Conservation (phyloP, 495 filamentous ascomycete genomes). For the Jackrogersella minutella region DNA sequence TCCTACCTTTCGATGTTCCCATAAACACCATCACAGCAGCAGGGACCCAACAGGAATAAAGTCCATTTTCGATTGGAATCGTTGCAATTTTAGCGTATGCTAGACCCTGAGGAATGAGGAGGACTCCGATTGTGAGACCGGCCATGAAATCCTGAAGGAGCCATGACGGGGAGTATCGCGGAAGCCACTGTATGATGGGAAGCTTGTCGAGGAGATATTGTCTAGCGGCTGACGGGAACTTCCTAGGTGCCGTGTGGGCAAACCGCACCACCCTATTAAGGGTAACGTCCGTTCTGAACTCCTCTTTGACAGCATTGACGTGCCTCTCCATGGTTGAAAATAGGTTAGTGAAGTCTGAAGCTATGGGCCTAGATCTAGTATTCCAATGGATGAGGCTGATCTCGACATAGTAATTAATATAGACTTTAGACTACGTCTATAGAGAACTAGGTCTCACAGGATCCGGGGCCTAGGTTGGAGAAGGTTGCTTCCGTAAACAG, state of each 20-base stretch:
- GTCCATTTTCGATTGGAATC: slow-evolving; percentile 60
- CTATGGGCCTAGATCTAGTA: neutral
- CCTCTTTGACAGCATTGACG: slow-evolving; percentile 34
- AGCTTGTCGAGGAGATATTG: slow-evolving; percentile 60
- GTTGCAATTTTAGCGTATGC: slow-evolving; percentile 63
- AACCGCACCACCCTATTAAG: slow-evolving; percentile 48
- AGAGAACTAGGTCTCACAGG: neutral
- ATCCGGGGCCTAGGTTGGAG: neutral
- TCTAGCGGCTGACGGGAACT: slow-evolving; percentile 49
- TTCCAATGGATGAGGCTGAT: slow-evolving; percentile 9
- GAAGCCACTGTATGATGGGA: slow-evolving; percentile 62
- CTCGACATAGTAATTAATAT: slow-evolving; percentile 26
- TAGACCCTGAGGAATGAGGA: slow-evolving; percentile 61
- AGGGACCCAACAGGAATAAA: slow-evolving; percentile 63
- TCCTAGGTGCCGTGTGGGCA: slow-evolving; percentile 35
- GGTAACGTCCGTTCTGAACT: slow-evolving; percentile 48
- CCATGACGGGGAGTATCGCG: slow-evolving; percentile 58
- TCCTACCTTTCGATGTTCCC: slow-evolving; percentile 63
- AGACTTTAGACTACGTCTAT: slow-evolving; percentile 24
- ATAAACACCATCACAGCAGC: slow-evolving; percentile 60
- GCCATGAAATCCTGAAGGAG: slow-evolving; percentile 59
- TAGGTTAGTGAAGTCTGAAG: neutral
- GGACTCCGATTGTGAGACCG: slow-evolving; percentile 59
- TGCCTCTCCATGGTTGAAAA: slow-evolving; percentile 24
- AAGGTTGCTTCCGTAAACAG: slow-evolving; percentile 35